Conservation (phyloP, 1,284 basidiomycete genomes). For the Heliocybe sulcata region DNA sequence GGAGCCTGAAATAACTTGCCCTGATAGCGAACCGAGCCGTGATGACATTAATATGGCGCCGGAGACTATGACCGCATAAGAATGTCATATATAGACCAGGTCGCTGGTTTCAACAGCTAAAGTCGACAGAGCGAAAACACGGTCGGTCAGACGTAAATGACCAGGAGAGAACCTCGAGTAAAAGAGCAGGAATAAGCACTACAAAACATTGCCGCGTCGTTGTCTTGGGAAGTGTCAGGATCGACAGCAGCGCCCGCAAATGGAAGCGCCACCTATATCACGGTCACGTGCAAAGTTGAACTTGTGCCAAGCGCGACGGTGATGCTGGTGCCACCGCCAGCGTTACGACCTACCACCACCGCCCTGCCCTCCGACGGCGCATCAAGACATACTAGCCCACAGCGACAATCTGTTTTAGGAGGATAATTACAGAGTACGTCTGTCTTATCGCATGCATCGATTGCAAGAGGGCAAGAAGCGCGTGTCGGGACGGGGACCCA, state of each 20-base stretch:
- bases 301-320: neutral
- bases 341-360: neutral
- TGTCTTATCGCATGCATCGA: neutral
- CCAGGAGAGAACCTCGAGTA: too few species aligned
- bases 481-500: slow-evolving; percentile 29
- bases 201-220: too few species aligned
- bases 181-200: neutral
- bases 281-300: slow-evolving; percentile 3
- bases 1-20: neutral
- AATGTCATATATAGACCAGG: too few species aligned
- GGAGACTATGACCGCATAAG: too few species aligned
- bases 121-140: too few species aligned
- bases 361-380: neutral
- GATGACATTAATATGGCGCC: too few species aligned
- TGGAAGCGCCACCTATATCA: neutral
- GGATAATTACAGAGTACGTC: neutral
- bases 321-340: neutral
- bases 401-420: neutral
- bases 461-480: slow-evolving; percentile 9
- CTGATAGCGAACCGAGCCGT: too few species aligned
- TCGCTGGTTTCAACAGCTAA: too few species aligned
- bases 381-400: neutral
- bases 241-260: neutral
- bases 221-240: neutral
- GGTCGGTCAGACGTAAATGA: too few species aligned